A percentile compares a stretch with the other conserved stretches of the same genome.
Conservation (phyloP, 1,284 basidiomycete genomes). For the Sutorius eximius region DNA sequence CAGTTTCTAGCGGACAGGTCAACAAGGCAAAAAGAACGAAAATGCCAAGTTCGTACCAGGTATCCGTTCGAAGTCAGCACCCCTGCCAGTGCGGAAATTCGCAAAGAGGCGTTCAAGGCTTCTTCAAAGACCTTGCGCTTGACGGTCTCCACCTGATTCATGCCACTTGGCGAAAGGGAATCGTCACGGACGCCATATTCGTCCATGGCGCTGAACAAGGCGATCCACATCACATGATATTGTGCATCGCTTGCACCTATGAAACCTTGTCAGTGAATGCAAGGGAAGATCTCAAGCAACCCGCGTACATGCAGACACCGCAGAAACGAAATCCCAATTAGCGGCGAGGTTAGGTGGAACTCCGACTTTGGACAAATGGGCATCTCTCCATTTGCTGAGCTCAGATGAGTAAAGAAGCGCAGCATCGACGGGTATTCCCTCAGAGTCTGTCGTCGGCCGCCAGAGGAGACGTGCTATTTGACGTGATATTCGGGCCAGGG, state of each 20-base stretch:
- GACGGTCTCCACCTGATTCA: slow-evolving; percentile 58
- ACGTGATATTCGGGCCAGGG: slow-evolving; percentile 76
- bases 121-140: slow-evolving; percentile 76
- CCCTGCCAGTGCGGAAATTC: slow-evolving; percentile 82
- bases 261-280: slow-evolving; percentile 36
- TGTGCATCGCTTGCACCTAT: slow-evolving; percentile 83
- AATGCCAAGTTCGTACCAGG: slow-evolving; percentile 47
- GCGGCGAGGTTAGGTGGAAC: slow-evolving; percentile 81
- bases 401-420: slow-evolving; percentile 58
- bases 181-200: slow-evolving; percentile 81
- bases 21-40: slow-evolving; percentile 6
- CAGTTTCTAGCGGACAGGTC: slow-evolving; percentile 49
- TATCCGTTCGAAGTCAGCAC: slow-evolving; percentile 84
- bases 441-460: slow-evolving; percentile 69
- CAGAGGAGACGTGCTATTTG: slow-evolving; percentile 78
- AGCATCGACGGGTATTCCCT: slow-evolving; percentile 72
- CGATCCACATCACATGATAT: slow-evolving; percentile 89
- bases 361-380: slow-evolving; percentile 75
- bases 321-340: slow-evolving; percentile 89
- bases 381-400: slow-evolving; percentile 75
- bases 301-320: slow-evolving; percentile 65
- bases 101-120: slow-evolving; percentile 78
- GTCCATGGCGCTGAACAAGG: slow-evolving; percentile 74
- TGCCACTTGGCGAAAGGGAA: slow-evolving; percentile 32
- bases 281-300: slow-evolving; percentile 8